phyloP scores from a whole-genome alignment of 2,329 filamentous ascomycete species.

The Fusarium mangiferae region DNA sequence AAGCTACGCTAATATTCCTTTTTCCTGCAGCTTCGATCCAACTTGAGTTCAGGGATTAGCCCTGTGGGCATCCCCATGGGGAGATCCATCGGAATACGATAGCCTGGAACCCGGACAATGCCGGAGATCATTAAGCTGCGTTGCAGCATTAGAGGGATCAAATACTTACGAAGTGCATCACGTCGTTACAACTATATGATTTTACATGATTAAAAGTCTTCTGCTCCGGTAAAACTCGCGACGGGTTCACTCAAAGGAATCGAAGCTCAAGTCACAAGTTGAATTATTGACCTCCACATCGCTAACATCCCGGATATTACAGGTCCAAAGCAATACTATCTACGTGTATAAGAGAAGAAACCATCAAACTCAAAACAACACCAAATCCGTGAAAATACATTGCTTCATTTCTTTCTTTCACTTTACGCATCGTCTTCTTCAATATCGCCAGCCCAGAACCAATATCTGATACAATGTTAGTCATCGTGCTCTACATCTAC shows the following conservation, averaged over 20 bases:
- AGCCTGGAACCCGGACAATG: constrained; percentile 14
- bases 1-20: neutral
- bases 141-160: neutral
- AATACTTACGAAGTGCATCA: neutral
- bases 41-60: neutral
- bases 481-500: neutral
- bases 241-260: neutral
- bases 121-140: neutral
- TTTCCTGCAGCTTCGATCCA: neutral
- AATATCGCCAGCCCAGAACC: constrained; percentile 42
- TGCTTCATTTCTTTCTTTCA: neutral
- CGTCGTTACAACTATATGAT: neutral
- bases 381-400: neutral
- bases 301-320: constrained; percentile 35
- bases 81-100: constrained; percentile 5
- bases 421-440: constrained; percentile 16
- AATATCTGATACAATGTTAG: constrained; percentile 41
- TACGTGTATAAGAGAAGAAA: constrained; percentile 26
- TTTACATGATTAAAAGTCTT: neutral
- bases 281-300: constrained; percentile 27
- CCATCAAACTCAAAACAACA: neutral
- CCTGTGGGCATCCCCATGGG: constrained; percentile 8
- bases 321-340: constrained; percentile 25
- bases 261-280: constrained; percentile 7
- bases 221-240: neutral